Conservation (phyloP, 1,284 basidiomycete species). For the Mycena sp. region DNA sequence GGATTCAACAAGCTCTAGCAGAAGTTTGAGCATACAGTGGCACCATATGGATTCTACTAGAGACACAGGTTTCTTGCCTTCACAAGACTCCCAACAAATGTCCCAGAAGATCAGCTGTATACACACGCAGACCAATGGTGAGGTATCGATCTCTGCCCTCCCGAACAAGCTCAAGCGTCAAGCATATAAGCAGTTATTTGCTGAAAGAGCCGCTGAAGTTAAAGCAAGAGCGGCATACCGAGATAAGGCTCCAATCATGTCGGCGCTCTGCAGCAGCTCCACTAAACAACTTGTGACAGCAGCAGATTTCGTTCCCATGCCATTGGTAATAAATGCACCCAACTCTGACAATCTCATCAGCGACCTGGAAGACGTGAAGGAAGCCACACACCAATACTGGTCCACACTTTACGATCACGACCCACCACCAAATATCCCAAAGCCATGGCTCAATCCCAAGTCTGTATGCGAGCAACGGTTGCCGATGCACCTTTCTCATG, state of each 20-base stretch:
- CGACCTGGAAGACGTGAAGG: background rate
- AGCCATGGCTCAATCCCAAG: background rate
- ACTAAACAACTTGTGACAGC: background rate
- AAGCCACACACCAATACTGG: background rate
- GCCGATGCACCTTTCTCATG: background rate
- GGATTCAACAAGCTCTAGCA: background rate
- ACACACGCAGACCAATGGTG: background rate
- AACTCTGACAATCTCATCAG: background rate
- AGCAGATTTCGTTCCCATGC: background rate
- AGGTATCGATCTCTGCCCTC: background rate
- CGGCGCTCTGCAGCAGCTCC: background rate
- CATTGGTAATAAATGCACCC: background rate
- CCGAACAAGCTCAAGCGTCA: background rate
- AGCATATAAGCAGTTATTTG: background rate
- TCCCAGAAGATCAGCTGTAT: background rate
- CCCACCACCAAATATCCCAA: background rate
- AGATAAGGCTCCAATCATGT: background rate
- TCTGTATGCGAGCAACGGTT: background rate
- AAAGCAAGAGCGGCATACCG: background rate
- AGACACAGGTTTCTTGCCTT: background rate
- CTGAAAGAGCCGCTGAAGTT: background rate
- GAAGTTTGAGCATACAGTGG: background rate
- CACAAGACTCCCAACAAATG: background rate
- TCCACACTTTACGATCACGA: background rate
- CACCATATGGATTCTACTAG: background rate